Conservation (phyloP, 2,329 filamentous ascomycete genomes). For the Fusarium pseudograminearum region DNA sequence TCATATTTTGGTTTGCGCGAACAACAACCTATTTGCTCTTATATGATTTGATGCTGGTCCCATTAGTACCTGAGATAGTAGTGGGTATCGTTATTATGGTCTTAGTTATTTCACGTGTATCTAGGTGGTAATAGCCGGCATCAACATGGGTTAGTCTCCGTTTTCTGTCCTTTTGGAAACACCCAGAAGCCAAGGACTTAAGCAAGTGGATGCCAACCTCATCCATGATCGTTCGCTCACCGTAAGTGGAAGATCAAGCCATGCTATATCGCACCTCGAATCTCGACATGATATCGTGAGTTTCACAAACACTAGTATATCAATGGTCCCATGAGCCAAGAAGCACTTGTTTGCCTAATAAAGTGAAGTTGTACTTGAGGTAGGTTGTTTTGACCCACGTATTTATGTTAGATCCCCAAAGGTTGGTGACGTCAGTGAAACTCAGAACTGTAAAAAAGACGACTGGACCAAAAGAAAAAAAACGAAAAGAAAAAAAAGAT, state of each 20-base stretch:
- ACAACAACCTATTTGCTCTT: not conserved
- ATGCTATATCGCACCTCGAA: not conserved
- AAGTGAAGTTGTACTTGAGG: not conserved
- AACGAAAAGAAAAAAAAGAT: not conserved
- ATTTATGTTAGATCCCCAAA: not conserved
- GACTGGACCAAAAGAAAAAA: conserved; percentile 1
- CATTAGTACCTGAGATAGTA: not conserved
- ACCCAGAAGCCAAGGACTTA: conserved; percentile 21
- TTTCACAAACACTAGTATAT: not conserved
- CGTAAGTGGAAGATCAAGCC: conserved; percentile 19
- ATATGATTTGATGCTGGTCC: not conserved
- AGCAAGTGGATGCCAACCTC: conserved; percentile 25
- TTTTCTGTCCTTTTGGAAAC: conserved; percentile 33
- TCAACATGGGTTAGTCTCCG: conserved; percentile 33
- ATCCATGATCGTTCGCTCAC: conserved; percentile 15
- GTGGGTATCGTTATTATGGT: not conserved
- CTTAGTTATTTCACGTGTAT: conserved; percentile 5
- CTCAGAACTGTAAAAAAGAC: not conserved
- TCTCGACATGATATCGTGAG: not conserved
- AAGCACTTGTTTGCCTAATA: not conserved
- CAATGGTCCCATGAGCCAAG: not conserved
- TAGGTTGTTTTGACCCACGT: not conserved
- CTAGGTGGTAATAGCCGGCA: conserved; percentile 41
- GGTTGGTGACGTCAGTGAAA: conserved; percentile 30
- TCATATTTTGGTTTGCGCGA: conserved; percentile 11